phyloP scores from a whole-genome alignment of 352 stramenopile genomes.

The Plasmopara muralis region DNA sequence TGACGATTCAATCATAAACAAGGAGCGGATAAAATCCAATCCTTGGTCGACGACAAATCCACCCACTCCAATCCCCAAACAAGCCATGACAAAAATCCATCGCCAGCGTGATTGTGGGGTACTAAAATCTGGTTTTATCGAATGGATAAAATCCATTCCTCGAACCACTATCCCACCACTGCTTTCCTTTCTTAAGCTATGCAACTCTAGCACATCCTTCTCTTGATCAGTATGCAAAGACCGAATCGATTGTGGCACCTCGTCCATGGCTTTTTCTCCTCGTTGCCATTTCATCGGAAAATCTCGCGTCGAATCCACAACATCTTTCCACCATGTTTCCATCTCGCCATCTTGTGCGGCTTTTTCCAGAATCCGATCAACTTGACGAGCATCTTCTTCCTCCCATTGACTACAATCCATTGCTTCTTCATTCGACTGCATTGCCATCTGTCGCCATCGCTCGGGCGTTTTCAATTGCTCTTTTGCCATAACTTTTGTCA shows the following conservation, averaged over 20 bases:
- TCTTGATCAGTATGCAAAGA: no score
- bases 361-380: conserved; percentile 25
- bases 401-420: conserved; percentile 17
- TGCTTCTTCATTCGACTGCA: conserved; percentile 22
- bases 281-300: neutral
- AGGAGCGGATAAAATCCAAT: conserved; percentile 20
- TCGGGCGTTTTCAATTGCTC: conserved; percentile 27
- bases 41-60: conserved; percentile 58
- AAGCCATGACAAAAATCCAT: conserved; percentile 34
- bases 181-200: no score
- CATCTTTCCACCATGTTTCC: conserved; percentile 36
- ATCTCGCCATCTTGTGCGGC: conserved; percentile 16
- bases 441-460: conserved; percentile 26
- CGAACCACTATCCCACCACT: no score
- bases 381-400: conserved; percentile 20
- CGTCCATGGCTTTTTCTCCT: neutral
- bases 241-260: neutral
- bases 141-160: neutral
- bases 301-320: conserved; percentile 15
- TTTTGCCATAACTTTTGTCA: conserved; percentile 7
- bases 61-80: conserved; percentile 31
- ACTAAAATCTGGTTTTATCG: neutral
- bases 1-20: conserved; percentile 25
- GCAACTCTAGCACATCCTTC: no score
- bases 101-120: conserved; percentile 36